Conservation (phyloP, 306 rosid species). For the Ammopiptanthus mongolicus region DNA sequence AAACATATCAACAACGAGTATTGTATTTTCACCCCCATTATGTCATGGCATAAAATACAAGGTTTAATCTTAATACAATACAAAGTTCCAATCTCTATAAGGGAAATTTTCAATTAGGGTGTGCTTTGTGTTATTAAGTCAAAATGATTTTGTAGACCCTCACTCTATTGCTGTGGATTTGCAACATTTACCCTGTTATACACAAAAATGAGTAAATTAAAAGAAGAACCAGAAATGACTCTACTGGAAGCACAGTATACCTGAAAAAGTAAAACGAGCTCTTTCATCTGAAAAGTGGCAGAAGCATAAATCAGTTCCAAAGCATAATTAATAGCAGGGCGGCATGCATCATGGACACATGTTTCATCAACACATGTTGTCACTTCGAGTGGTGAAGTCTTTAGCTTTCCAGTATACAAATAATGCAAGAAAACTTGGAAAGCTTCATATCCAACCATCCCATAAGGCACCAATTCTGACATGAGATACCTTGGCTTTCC, state of each 20-base stretch:
- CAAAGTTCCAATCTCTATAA: not conserved
- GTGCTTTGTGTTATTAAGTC: not conserved
- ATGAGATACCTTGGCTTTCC: conserved; percentile 65
- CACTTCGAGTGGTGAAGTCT: conserved; percentile 65
- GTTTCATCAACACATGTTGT: conserved; percentile 74
- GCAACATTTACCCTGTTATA: not conserved
- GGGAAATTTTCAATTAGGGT: not conserved
- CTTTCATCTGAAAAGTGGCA: conserved; percentile 74
- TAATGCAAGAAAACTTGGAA: conserved; percentile 71
- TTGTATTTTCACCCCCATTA: not conserved
- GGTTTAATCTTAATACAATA: not conserved
- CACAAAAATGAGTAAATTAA: not conserved
- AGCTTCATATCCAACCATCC: conserved; percentile 64
- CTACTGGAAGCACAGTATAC: conserved; percentile 33
- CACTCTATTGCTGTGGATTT: not conserved
- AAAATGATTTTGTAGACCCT: not conserved
- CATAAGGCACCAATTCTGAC: conserved; percentile 63
- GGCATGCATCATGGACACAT: conserved; percentile 78
- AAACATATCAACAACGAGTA: not conserved
- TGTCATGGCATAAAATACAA: not conserved
- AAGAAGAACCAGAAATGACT: not conserved
- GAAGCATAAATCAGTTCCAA: conserved; percentile 92
- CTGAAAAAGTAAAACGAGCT: conserved; percentile 78
- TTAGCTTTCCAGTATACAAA: conserved; percentile 79
- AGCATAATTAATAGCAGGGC: conserved; percentile 76